Evolutionary conservation across 2,329 filamentous ascomycete genomes (phyloP).

Genomic region (Fusarium pseudocircinatum): DNA sequence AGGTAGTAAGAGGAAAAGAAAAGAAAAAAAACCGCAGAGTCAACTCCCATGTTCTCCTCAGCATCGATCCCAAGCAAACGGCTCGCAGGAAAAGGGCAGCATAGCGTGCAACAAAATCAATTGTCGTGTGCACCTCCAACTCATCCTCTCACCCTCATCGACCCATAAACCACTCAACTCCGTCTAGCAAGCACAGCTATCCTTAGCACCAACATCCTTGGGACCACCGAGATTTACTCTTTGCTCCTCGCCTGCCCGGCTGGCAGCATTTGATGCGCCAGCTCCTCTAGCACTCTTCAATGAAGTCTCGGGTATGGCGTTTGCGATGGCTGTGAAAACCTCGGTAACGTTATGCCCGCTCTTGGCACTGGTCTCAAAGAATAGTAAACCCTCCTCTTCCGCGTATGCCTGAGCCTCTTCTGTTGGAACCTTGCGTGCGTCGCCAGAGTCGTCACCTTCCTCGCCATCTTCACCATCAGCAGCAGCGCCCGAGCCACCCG

Average conservation of each 20-base stretch:
- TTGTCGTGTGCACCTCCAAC: constrained; percentile 22
- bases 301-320: constrained; percentile 96
- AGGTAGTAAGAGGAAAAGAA: constrained; percentile 32
- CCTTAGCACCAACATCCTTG: constrained; percentile 80
- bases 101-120: constrained; percentile 41
- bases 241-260: constrained; percentile 71
- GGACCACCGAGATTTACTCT: constrained; percentile 85
- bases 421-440: constrained; percentile 89
- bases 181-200: constrained; percentile 85
- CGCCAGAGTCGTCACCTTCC: constrained; percentile 70
- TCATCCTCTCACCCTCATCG: constrained; percentile 19
- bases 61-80: constrained; percentile 43
- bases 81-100: constrained; percentile 42
- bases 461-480: constrained; percentile 58
- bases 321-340: constrained; percentile 97
- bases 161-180: not conserved
- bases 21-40: constrained; percentile 31
- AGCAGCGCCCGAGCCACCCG: constrained; percentile 64
- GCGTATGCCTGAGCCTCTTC: constrained; percentile 93
- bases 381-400: constrained; percentile 91
- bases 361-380: constrained; percentile 99
- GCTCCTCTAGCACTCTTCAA: constrained; percentile 87
- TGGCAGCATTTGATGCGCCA: constrained; percentile 68
- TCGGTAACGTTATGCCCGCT: constrained; percentile 93
- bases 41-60: constrained; percentile 43